Conservation (phyloP, 371 early-diverging fungal genomes). For the Mortierella sp. region DNA sequence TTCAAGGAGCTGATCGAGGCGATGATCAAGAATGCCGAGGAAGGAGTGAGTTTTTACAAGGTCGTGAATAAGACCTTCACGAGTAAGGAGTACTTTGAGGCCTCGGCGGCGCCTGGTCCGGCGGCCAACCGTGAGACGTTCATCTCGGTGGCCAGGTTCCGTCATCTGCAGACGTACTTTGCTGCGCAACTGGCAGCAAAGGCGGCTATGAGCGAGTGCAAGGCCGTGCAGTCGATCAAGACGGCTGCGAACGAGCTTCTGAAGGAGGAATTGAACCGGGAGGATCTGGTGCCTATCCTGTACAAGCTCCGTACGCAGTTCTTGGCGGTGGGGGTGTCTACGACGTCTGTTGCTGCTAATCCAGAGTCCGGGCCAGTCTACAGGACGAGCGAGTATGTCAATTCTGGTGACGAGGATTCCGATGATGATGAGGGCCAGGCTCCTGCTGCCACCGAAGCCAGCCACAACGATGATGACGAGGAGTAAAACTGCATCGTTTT, state of each 20-base stretch:
- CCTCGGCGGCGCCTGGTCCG: background rate
- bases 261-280: background rate
- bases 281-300: background rate
- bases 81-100: background rate
- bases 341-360: too few relatives aligned
- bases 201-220: too few relatives aligned
- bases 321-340: too few relatives aligned
- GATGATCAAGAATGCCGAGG: background rate
- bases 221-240: background rate
- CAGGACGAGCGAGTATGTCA: background rate
- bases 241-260: background rate
- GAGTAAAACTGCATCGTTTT: background rate
- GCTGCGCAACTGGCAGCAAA: background rate
- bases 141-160: background rate
- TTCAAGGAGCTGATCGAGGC: background rate
- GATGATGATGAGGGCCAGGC: constrained; percentile 1
- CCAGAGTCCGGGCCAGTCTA: too few relatives aligned
- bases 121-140: constrained; percentile 4
- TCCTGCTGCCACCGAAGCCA: background rate
- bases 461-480: background rate
- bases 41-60: background rate
- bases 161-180: background rate
- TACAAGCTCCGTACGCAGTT: background rate
- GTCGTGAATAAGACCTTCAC: background rate
- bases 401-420: background rate